A percentile compares a stretch with the other conserved stretches of the same genome.
Evolutionary conservation across 2,329 filamentous ascomycete species (phyloP).

Genomic region (Hypoxylon sp.): DNA sequence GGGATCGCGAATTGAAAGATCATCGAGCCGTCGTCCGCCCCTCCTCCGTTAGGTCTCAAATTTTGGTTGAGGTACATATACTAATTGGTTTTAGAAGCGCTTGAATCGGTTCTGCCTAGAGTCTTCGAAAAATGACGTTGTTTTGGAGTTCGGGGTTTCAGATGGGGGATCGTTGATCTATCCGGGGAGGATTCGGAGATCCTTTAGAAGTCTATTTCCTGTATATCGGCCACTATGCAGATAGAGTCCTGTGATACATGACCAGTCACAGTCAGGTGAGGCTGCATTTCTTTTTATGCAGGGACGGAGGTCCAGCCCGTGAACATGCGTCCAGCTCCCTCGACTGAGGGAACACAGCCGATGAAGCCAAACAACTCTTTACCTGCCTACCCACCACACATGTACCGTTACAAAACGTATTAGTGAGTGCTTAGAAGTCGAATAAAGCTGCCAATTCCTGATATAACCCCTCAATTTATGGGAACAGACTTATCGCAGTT

Average conservation of each 20-base stretch:
- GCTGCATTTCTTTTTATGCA: constrained; percentile 25
- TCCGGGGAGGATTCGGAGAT: constrained; percentile 28
- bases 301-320: background rate
- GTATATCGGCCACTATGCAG: constrained; percentile 12
- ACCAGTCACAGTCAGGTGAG: background rate
- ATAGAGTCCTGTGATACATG: constrained; percentile 7
- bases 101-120: background rate
- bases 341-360: constrained; percentile 9
- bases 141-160: constrained; percentile 14
- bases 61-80: constrained; percentile 15
- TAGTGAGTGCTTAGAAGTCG: constrained; percentile 16
- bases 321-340: constrained; percentile 1
- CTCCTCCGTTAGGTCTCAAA: constrained; percentile 1
- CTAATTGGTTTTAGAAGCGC: background rate
- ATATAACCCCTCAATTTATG: constrained; percentile 41
- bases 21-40: constrained; percentile 14
- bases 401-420: constrained; percentile 12
- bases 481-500: constrained; percentile 31
- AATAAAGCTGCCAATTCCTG: constrained; percentile 17
- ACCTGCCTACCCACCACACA: constrained; percentile 23
- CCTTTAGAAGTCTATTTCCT: constrained; percentile 20
- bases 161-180: constrained; percentile 30
- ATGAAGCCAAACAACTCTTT: constrained; percentile 13
- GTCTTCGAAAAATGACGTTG: constrained; percentile 23
- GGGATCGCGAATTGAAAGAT: constrained; percentile 22